Conservation (phyloP, 441 rosid genomes). For the Hura crepitans region DNA sequence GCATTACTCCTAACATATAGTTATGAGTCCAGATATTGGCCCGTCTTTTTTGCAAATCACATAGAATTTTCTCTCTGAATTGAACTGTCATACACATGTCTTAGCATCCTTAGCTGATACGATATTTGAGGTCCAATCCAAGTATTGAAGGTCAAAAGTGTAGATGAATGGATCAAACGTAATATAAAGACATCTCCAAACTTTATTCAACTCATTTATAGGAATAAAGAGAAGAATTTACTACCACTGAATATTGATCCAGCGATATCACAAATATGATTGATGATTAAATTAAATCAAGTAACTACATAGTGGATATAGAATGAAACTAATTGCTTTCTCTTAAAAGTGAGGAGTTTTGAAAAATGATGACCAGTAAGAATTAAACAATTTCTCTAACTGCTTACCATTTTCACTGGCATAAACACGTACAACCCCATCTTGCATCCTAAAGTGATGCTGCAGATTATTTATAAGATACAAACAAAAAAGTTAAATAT, state of each 20-base stretch:
- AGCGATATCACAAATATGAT: neutral
- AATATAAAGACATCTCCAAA: neutral
- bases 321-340: neutral
- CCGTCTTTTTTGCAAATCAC: neutral
- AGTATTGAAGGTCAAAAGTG: neutral
- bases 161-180: neutral
- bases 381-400: neutral
- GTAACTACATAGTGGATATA: neutral
- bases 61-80: neutral
- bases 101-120: neutral
- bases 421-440: slow-evolving; percentile 64
- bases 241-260: neutral
- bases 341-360: neutral
- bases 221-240: neutral
- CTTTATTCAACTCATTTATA: neutral
- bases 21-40: neutral
- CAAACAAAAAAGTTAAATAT: neutral
- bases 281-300: slow-evolving; percentile 1
- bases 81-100: neutral
- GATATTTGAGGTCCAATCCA: neutral
- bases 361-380: slow-evolving; percentile 1
- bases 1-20: too few relatives aligned
- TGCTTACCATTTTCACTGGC: slow-evolving; percentile 46
- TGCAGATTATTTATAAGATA: slow-evolving; percentile 28
- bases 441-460: slow-evolving; percentile 66